These are phyloP conservation scores for Herpotrichia juniperi DNA, from an alignment of 2,329 filamentous ascomycete species.

Conservation along the genomic window DNA sequence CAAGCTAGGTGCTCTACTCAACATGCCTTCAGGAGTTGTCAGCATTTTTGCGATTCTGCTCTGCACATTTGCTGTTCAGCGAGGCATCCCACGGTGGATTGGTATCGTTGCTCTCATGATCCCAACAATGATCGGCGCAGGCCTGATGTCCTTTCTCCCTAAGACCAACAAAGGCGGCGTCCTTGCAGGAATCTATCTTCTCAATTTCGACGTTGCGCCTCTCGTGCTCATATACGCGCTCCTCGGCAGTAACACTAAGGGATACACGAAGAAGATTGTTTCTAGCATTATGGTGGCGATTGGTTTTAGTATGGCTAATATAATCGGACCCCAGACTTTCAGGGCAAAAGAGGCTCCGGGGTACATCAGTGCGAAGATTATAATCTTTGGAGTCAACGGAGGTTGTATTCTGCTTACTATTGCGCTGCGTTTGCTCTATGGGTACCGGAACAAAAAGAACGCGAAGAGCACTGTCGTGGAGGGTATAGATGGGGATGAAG, in stretches of 20 bases:
- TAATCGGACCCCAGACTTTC: conserved; percentile 53
- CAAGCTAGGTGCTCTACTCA: background rate
- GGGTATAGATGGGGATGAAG: too few relatives aligned
- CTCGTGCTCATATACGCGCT: background rate
- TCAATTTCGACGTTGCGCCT: background rate
- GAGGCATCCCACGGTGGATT: background rate
- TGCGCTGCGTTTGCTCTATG: too few relatives aligned
- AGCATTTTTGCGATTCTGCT: background rate
- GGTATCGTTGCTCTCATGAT: background rate
- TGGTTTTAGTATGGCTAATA: conserved; percentile 49
- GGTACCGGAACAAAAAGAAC: too few relatives aligned
- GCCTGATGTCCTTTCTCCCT: background rate
- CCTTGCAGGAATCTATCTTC: background rate
- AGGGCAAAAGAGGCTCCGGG: conserved; percentile 45
- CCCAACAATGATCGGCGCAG: background rate
- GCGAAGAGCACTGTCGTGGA: too few relatives aligned
- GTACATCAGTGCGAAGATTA: too few relatives aligned
- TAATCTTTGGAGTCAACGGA: too few relatives aligned
- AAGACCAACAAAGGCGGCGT: background rate
- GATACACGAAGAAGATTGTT: conserved; percentile 50
- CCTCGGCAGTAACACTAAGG: background rate
- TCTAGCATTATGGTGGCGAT: conserved; percentile 48
- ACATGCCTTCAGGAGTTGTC: background rate
- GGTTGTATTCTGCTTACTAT: too few relatives aligned
- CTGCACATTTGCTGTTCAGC: background rate